Evolutionary conservation across 176 grass and related monocot genomes (phyloP).

Genomic region (Carex pumila): DNA sequence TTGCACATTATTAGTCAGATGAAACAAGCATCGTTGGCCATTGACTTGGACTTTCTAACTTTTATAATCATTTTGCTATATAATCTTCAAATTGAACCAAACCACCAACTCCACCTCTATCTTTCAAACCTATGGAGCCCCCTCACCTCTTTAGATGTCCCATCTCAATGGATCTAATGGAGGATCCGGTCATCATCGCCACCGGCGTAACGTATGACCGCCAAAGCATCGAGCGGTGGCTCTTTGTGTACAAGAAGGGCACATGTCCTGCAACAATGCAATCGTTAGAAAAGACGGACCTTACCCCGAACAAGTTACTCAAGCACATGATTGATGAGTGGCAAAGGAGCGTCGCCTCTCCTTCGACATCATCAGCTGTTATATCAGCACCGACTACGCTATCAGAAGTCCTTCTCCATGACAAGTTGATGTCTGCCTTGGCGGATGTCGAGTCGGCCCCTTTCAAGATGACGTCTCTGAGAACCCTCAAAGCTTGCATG

Average conservation of each 20-base stretch:
- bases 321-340: constrained; percentile 69
- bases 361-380: constrained; percentile 22
- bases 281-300: constrained; percentile 40
- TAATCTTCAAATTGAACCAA: neutral
- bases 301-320: constrained; percentile 89
- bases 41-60: constrained; percentile 30
- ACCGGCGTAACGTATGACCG: constrained; percentile 84
- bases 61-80: neutral
- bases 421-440: constrained; percentile 35
- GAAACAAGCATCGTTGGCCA: constrained; percentile 28
- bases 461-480: constrained; percentile 73
- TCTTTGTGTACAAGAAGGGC: constrained; percentile 46
- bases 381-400: constrained; percentile 13
- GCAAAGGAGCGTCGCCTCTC: constrained; percentile 21
- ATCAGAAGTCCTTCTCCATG: constrained; percentile 24
- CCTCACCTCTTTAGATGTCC: constrained; percentile 64
- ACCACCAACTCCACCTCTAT: neutral
- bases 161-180: constrained; percentile 92
- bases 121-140: constrained; percentile 17
- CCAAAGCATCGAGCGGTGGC: constrained; percentile 78
- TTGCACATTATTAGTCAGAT: neutral
- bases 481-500: constrained; percentile 28
- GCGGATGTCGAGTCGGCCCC: constrained; percentile 42
- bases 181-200: constrained; percentile 69
- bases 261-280: constrained; percentile 91